These are phyloP conservation scores for Chenopodium formosanum DNA, from an alignment of 148 eudicot species.

Conservation along the genomic window DNA sequence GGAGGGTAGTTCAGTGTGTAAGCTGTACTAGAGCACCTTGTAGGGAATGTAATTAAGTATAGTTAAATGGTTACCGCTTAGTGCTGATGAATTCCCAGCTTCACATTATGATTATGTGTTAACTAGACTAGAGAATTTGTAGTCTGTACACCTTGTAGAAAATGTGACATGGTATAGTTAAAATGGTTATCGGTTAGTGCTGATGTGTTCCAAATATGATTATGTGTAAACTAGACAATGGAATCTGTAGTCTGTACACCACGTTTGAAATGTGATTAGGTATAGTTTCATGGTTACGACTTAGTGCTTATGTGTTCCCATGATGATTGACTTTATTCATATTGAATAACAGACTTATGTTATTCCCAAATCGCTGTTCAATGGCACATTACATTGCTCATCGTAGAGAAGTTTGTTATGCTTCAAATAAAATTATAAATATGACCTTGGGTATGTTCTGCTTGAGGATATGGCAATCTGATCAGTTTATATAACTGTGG, in stretches of 20 bases:
- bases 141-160: not conserved
- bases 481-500: not conserved
- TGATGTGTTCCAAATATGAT: not conserved
- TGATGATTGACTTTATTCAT: not conserved
- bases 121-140: not conserved
- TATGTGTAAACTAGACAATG: not conserved
- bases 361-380: not conserved
- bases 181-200: not conserved
- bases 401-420: not conserved
- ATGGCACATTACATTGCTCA: not conserved
- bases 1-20: not conserved
- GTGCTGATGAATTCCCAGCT: not conserved
- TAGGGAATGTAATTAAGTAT: not conserved
- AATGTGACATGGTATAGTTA: not conserved
- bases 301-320: not conserved
- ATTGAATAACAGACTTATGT: not conserved
- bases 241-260: not conserved
- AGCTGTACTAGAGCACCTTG: not conserved
- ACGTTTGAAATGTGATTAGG: not conserved
- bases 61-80: not conserved
- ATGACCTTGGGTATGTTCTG: not conserved
- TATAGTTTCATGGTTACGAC: not conserved
- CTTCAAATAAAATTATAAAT: too few species aligned
- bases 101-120: not conserved
- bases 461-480: not conserved